Percentiles rank a stretch among this genome's conserved stretches.
Evolutionary conservation across 257 asterid genomes (phyloP).

Genomic region (Misopates orontium): DNA sequence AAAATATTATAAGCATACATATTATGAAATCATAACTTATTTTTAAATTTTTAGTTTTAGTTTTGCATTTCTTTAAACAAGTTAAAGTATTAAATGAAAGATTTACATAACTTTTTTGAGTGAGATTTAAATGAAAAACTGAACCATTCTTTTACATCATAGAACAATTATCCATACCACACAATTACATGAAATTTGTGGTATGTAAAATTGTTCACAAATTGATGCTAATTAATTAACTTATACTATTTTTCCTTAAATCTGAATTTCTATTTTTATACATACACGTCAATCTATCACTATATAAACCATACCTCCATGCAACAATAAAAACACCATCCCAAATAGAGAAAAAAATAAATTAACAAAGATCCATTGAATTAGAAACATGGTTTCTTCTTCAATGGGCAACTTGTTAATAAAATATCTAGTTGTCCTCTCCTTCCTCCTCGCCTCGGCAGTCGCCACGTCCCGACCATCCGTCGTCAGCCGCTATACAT

Average conservation of each 20-base stretch:
- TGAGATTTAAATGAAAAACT: no score
- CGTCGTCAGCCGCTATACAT: constrained; percentile 8
- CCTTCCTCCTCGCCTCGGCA: constrained; percentile 21
- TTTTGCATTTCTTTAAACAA: no score
- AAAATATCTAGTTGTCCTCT: constrained; percentile 32
- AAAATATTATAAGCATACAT: no score
- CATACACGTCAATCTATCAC: background rate
- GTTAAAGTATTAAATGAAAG: no score
- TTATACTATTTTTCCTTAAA: background rate
- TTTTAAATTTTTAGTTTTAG: no score
- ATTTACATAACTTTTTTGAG: no score
- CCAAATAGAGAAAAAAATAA: background rate
- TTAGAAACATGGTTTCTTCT: constrained; percentile 16
- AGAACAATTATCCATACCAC: background rate
- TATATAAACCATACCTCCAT: constrained; percentile 10
- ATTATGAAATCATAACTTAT: no score
- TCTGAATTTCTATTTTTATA: constrained; percentile 17
- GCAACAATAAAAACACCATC: background rate
- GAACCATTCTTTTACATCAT: no score
- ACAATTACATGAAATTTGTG: background rate
- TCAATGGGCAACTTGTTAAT: constrained; percentile 34
- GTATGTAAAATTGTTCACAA: background rate
- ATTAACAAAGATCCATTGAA: constrained; percentile 16
- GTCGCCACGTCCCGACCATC: constrained; percentile 13
- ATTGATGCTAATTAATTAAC: background rate